phyloP scores from a whole-genome alignment of 352 stramenopile genomes.

The Globisporangium abappressorium region DNA sequence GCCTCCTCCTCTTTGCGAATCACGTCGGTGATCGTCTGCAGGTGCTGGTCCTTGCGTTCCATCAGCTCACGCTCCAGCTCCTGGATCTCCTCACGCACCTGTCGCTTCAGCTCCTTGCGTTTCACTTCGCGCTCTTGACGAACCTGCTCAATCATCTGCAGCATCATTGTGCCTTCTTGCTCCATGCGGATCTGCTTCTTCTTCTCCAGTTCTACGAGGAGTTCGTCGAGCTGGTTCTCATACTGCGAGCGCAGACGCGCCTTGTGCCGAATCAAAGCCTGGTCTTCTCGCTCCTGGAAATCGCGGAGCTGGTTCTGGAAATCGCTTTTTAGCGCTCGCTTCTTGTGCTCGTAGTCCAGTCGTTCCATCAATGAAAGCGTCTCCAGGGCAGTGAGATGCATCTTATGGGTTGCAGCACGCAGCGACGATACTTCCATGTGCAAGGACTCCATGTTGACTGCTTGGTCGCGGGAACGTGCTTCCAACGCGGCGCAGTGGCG shows the following conservation, averaged over 20 bases:
- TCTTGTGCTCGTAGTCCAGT: slow-evolving; percentile 76
- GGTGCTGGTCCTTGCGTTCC: slow-evolving; percentile 41
- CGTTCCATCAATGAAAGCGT: slow-evolving; percentile 45
- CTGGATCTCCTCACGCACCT: slow-evolving; percentile 46
- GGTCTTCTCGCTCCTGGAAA: slow-evolving; percentile 72
- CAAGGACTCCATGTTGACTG: slow-evolving; percentile 47
- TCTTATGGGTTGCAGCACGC: slow-evolving; percentile 37
- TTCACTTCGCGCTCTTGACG: slow-evolving; percentile 52
- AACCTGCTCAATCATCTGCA: slow-evolving; percentile 50
- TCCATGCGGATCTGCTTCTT: slow-evolving; percentile 52
- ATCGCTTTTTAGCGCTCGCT: slow-evolving; percentile 55
- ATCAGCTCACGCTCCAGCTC: slow-evolving; percentile 46
- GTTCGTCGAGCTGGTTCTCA: slow-evolving; percentile 61
- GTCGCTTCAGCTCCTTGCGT: slow-evolving; percentile 37
- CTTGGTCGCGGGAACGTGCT: slow-evolving; percentile 43
- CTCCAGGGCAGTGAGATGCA: slow-evolving; percentile 54
- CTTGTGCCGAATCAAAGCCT: slow-evolving; percentile 60
- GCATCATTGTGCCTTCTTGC: slow-evolving; percentile 51
- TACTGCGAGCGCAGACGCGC: slow-evolving; percentile 58
- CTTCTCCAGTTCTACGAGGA: slow-evolving; percentile 56
- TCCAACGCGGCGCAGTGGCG: slow-evolving; percentile 40
- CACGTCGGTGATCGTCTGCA: slow-evolving; percentile 34
- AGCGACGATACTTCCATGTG: slow-evolving; percentile 54
- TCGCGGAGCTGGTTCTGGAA: slow-evolving; percentile 59
- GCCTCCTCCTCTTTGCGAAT: slow-evolving; percentile 53